Base-by-base conservation (phyloP, 257 asterid species). In the Solanum arcanum region DNA sequence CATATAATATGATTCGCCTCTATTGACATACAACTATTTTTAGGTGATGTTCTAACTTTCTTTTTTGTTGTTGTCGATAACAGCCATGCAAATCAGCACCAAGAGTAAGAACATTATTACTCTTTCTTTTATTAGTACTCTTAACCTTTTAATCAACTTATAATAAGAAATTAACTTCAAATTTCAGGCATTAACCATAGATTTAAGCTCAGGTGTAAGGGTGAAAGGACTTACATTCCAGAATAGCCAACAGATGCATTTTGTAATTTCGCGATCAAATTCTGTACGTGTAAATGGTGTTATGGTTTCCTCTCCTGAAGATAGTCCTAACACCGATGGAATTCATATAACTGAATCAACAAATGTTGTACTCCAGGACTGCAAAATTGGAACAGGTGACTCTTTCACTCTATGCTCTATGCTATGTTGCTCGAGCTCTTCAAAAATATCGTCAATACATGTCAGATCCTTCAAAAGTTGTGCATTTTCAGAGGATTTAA, bases 1-100 rank as follows among this genome's bases (percentile, higher is more conserved):
- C 16, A 13, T 46, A 46, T 52, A 52, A 52, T 52, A 33, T 33
- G 29, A 47, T 47, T 47, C 18, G 2, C 29, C 20, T 80, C 3
- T 10, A 37, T 46, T n/a, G 9, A 46, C 27, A 0, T 1, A 44
- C 25, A 44, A 27, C 25, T 78, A 15, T n/a, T 46, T 78, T 46
- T 9, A 0, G 84, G 16, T 78, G 27, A 27, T 80, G 84, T 47
- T 80, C 84, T 80, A 80, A 80, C 68, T 47, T 7, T 16, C 2
- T 78, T 20, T 59, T 3, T 31, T 60, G 2, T 74, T 69, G 42
- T 76, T 73, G 27, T 37, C 86, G 81, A 35, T 88, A 85, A 75
- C 95, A 97, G 99, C 98, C 95, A 74, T 97, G 99, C 95, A 91
- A 82, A 91, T 92, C 90, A 93, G 99, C 99, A 82, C 99, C 99